Conservation (phyloP, 2,329 filamentous ascomycete genomes). For the Mycosphaerella arachidis region DNA sequence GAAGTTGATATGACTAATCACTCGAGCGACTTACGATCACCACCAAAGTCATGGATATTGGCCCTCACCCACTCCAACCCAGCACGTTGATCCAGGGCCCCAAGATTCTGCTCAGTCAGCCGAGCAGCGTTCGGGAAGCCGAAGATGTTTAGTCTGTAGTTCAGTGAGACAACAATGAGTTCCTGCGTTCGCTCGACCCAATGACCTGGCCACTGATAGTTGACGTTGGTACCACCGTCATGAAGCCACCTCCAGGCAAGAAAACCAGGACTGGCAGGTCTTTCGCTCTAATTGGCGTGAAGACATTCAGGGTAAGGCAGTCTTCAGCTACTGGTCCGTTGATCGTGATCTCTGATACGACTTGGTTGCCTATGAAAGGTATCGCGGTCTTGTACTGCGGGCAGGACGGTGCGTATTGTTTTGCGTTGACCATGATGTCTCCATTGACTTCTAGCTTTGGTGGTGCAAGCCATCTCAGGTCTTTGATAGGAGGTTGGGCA, state of each 20-base stretch:
- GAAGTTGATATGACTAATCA: neutral
- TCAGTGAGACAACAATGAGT: conserved; percentile 39
- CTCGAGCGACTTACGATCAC: conserved; percentile 28
- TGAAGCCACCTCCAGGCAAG: conserved; percentile 47
- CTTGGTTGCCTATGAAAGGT: conserved; percentile 20
- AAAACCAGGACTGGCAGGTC: conserved; percentile 45
- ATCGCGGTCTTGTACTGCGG: conserved; percentile 24
- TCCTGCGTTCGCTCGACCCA: conserved; percentile 39
- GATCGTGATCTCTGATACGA: conserved; percentile 30
- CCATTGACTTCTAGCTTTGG: conserved; percentile 20
- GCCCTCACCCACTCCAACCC: conserved; percentile 50
- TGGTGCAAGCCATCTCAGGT: conserved; percentile 32
- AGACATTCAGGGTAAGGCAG: conserved; percentile 46
- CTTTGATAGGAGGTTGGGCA: conserved; percentile 33
- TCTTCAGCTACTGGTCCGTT: conserved; percentile 38
- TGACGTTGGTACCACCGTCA: conserved; percentile 42
- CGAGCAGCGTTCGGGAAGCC: conserved; percentile 38
- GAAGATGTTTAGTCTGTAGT: conserved; percentile 42
- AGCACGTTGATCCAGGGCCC: conserved; percentile 51
- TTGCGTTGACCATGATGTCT: conserved; percentile 20
- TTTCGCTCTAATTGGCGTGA: conserved; percentile 34
- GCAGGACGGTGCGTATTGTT: conserved; percentile 25
- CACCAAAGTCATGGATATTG: conserved; percentile 51
- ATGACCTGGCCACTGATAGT: conserved; percentile 43
- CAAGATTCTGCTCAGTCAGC: conserved; percentile 40